Evolutionary conservation across 352 stramenopile genomes (phyloP).

Genomic region (Pythium phragmitis): DNA sequence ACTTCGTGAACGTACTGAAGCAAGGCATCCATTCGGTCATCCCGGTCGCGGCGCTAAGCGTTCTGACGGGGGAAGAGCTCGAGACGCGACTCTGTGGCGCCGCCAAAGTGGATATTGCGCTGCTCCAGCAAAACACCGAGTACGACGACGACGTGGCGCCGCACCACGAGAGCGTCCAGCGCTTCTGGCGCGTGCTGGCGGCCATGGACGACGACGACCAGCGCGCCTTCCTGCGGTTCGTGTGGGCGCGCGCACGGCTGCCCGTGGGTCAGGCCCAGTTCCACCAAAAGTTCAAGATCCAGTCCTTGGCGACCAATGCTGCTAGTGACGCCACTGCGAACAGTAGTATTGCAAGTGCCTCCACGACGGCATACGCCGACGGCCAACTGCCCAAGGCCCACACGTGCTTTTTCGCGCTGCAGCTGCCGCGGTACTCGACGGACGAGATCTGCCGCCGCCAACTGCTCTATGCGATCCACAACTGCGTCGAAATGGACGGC

Average conservation of each 20-base stretch:
- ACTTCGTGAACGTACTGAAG: constrained; percentile 70
- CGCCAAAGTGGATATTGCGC: constrained; percentile 65
- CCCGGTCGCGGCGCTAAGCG: constrained; percentile 48
- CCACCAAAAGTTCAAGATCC: constrained; percentile 87
- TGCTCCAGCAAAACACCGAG: constrained; percentile 77
- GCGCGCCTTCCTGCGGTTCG: constrained; percentile 76
- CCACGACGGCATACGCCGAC: constrained; percentile 30
- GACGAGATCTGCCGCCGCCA: constrained; percentile 68
- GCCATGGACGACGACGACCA: constrained; percentile 64
- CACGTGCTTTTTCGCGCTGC: constrained; percentile 86
- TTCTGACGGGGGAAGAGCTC: constrained; percentile 71
- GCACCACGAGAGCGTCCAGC: constrained; percentile 65
- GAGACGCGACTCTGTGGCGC: constrained; percentile 73
- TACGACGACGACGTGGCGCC: constrained; percentile 77
- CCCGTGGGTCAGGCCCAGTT: constrained; percentile 63
- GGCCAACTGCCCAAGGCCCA: constrained; percentile 81
- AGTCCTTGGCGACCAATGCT: constrained; percentile 38
- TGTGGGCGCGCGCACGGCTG: constrained; percentile 75
- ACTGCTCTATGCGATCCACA: constrained; percentile 81
- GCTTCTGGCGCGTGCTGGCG: constrained; percentile 77
- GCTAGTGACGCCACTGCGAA: constrained; percentile 12
- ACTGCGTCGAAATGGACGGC: constrained; percentile 89
- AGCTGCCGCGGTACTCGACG: constrained; percentile 76
- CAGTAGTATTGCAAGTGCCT: neutral
- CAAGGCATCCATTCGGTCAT: constrained; percentile 77